Evolutionary conservation across 305 asterid species (phyloP), one percentile per base, ranked within the genome.

Genomic region (Fraxinus albicans): DNA sequence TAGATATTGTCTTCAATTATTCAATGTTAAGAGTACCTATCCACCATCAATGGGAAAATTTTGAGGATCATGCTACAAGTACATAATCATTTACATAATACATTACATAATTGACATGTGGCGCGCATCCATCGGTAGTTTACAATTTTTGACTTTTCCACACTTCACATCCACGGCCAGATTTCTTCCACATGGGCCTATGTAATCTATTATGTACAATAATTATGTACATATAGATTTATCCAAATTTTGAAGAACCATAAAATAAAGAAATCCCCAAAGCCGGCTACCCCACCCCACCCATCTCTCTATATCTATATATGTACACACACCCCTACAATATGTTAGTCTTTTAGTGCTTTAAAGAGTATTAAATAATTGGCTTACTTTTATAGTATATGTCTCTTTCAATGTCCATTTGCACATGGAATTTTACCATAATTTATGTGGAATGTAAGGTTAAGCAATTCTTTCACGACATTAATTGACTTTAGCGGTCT

Each of bases 391-490:
- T 8, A 6, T 58, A 58, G 31, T 35, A 35, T 19, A 23, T 8
- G 70, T 60, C 70, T 60, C 70, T 60, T n/a, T 60, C 70, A 60
- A 60, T 60, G 70, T 60, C 70, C 27, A 60, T 60, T 60, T 60
- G 70, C 70, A 60, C 21, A 21, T 60, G 70, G 70, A 60, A 60
- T 21, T 60, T 21, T 60, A 17, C 8, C 31, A 19, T 6, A 60
- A 60, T 13, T 47, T 47, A 17, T 47, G 31, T 60, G 23, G 70
- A 21, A n/a, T 60, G 25, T 60, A 21, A 60, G 31, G 70, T 60
- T 27, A 60, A 19, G 31, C 9, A 9, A 60, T 8, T 60, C 70
- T 60, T 60, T 23, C 70, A 0, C 70, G 13, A 60, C 29, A 21
- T 7, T 60, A 21, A 60, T 60, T 60, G 70, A 60, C 27, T 60